phyloP scores from a whole-genome alignment of 129 eudicot species.

The Gnaphalium uliginosum region DNA sequence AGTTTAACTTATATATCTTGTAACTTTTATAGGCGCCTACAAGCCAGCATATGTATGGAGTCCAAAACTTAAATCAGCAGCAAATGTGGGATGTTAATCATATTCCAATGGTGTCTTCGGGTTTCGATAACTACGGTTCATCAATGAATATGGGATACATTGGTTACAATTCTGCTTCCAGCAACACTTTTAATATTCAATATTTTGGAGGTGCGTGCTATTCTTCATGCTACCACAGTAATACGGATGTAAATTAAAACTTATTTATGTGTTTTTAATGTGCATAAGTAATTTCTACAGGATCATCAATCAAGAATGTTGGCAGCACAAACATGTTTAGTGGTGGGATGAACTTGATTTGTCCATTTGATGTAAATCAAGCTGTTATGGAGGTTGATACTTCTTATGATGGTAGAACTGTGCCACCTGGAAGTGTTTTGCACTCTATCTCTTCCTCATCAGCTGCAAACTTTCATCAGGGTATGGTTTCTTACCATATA shows the following conservation, averaged over 20 bases:
- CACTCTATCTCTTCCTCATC: constrained; percentile 17
- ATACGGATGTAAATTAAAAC: neutral
- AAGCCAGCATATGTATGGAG: constrained; percentile 1
- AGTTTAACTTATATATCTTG: neutral
- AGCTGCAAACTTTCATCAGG: constrained; percentile 26
- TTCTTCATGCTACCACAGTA: neutral
- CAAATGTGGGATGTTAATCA: constrained; percentile 16
- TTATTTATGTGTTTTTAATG: neutral
- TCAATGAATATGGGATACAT: constrained; percentile 17
- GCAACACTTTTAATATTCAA: neutral
- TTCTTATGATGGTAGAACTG: constrained; percentile 15
- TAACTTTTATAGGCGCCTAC: neutral
- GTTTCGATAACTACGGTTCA: constrained; percentile 3
- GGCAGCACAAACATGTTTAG: constrained; percentile 12
- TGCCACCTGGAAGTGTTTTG: constrained; percentile 24
- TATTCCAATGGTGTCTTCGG: constrained; percentile 16
- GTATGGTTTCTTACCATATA: constrained; percentile 13
- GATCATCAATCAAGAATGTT: constrained; percentile 26
- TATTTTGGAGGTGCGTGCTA: constrained; percentile 29
- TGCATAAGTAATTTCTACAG: constrained; percentile 26
- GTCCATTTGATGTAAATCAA: constrained; percentile 19
- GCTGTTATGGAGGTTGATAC: neutral
- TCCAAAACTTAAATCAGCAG: constrained; percentile 21
- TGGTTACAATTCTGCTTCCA: constrained; percentile 1
- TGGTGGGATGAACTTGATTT: constrained; percentile 17